phyloP scores from a whole-genome alignment of 2,329 filamentous ascomycete species.

The Delphinella strobiligena region DNA sequence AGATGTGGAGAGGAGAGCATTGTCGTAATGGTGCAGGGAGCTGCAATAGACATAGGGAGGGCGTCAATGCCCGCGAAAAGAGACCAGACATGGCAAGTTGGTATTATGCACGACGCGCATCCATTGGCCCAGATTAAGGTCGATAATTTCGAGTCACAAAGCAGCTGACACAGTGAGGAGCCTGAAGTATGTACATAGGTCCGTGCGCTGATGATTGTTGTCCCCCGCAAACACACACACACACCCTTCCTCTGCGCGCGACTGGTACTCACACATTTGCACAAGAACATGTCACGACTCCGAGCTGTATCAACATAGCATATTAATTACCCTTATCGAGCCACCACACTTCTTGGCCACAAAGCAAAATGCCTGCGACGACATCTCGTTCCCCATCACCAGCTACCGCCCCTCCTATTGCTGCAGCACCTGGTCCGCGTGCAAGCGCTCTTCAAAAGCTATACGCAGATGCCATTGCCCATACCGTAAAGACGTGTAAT shows the following conservation, averaged over 20 bases:
- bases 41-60: background rate
- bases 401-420: slow-evolving; percentile 38
- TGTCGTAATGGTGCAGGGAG: background rate
- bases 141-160: too few relatives aligned
- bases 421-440: slow-evolving; percentile 46
- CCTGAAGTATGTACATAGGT: background rate
- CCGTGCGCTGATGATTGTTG: background rate
- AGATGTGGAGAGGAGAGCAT: background rate
- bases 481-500: slow-evolving; percentile 49
- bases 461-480: slow-evolving; percentile 46
- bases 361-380: slow-evolving; percentile 3
- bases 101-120: too few relatives aligned
- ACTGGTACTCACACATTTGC: too few relatives aligned
- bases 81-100: background rate
- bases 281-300: too few relatives aligned
- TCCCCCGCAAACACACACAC: background rate
- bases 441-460: slow-evolving; percentile 48
- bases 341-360: too few relatives aligned
- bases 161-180: too few relatives aligned
- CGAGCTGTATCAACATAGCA: too few relatives aligned
- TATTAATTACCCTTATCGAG: too few relatives aligned
- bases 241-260: too few relatives aligned
- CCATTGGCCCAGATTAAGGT: too few relatives aligned
- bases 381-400: slow-evolving; percentile 36
- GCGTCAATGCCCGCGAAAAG: background rate